Conservation (phyloP, 1,139 yeast genomes). For the Yamadazyma epiphylla region DNA sequence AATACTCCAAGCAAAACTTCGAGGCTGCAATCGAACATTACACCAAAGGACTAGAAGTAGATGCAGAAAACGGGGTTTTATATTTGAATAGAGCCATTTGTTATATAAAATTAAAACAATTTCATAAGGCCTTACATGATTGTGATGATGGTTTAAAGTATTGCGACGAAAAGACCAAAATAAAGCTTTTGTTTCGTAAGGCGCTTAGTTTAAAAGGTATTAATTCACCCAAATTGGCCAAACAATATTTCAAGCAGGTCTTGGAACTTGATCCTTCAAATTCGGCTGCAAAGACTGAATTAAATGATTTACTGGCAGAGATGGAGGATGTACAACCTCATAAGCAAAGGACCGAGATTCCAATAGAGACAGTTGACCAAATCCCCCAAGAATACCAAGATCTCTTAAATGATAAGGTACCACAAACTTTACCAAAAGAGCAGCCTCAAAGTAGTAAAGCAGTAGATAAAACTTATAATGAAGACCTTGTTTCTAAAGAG, state of each 20-base stretch:
- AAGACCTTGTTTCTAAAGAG: constrained; percentile 7
- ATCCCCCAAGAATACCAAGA: constrained; percentile 35
- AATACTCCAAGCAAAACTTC: constrained; percentile 54
- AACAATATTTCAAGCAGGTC: constrained; percentile 35
- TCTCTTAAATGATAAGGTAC: constrained; percentile 7
- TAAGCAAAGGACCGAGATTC: constrained; percentile 19
- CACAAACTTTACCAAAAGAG: too few relatives aligned
- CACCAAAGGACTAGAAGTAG: constrained; percentile 58
- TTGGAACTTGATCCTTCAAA: constrained; percentile 45
- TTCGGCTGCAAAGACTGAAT: constrained; percentile 25
- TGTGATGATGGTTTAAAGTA: constrained; percentile 51
- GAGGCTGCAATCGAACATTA: constrained; percentile 59
- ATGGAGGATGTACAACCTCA: constrained; percentile 2
- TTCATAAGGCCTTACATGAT: constrained; percentile 57
- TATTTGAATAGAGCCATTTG: constrained; percentile 82
- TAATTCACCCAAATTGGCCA: constrained; percentile 29
- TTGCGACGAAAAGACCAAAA: constrained; percentile 21
- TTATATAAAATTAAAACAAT: constrained; percentile 52
- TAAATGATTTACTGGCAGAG: constrained; percentile 8
- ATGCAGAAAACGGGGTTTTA: constrained; percentile 56
- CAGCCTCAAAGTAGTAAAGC: not conserved
- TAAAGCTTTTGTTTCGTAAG: constrained; percentile 58
- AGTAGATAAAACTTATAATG: constrained; percentile 2
- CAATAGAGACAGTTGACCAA: constrained; percentile 40
- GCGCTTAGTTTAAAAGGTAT: constrained; percentile 44